These are phyloP conservation scores for Triticum monococcum DNA, from an alignment of 176 grass and related monocot species.

Conservation along the genomic window DNA sequence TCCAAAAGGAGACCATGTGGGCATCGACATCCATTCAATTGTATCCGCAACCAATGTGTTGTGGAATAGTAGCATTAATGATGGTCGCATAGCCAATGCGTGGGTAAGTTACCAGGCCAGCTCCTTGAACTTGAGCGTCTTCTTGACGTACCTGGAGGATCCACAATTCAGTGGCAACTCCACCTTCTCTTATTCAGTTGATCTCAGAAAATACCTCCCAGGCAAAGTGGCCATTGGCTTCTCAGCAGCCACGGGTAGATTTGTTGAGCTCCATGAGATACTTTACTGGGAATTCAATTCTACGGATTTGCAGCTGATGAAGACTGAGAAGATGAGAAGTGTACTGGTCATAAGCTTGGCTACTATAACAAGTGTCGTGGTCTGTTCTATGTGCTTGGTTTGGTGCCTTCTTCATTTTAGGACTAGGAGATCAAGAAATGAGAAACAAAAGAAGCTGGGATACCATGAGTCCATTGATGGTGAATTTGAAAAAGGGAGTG, in stretches of 20 bases:
- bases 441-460: slow-evolving; percentile 21
- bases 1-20: slow-evolving; percentile 52
- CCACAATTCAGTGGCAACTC: slow-evolving; percentile 33
- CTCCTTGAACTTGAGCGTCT: slow-evolving; percentile 53
- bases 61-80: slow-evolving; percentile 48
- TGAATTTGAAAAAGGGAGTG: slow-evolving; percentile 59
- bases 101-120: slow-evolving; percentile 61
- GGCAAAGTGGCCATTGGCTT: slow-evolving; percentile 50
- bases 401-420: slow-evolving; percentile 34
- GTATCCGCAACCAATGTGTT: slow-evolving; percentile 19
- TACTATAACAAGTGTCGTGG: neutral
- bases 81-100: slow-evolving; percentile 43
- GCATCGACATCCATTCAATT: slow-evolving; percentile 54
- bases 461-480: slow-evolving; percentile 32
- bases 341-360: slow-evolving; percentile 33
- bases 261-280: slow-evolving; percentile 50
- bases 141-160: slow-evolving; percentile 50
- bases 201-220: slow-evolving; percentile 45
- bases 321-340: slow-evolving; percentile 33
- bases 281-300: slow-evolving; percentile 75
- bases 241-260: slow-evolving; percentile 49
- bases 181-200: slow-evolving; percentile 37
- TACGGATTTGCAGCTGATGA: slow-evolving; percentile 30
- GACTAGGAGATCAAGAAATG: slow-evolving; percentile 27
- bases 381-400: slow-evolving; percentile 32